Base-by-base conservation (phyloP, 139 green algal species). In the Edaphochlamys debaryana region DNA sequence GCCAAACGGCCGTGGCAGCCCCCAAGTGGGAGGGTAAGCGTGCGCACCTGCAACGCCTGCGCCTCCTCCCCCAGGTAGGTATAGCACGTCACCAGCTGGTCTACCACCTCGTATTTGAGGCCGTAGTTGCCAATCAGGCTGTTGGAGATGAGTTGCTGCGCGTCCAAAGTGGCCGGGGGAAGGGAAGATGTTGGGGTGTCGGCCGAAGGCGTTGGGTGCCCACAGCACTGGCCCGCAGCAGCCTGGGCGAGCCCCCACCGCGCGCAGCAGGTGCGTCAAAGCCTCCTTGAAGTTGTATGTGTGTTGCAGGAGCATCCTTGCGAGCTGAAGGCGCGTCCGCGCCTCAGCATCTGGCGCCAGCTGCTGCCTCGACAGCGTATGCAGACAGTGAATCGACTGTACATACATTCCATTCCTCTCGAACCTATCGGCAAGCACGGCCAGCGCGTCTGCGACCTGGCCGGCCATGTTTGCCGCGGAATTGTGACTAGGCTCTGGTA, bases 351-450 rank as follows among this genome's bases (percentile, higher is more conserved):
- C 76, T 4, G 86, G 81, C 37, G 86, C 40, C 70, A 84, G 41
- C 38, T 70, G 76, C 64, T 82, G 77, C 0, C 62, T 68, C 1
- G 85, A 34, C 6, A 85, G 54, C 11, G 81, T 81, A 20, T 80
- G 62, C n/a, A 86, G 67, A 41, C 77, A 86, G 36, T 90, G 84
- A 25, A 90, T 72, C 2, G 86, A 77, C 37, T 90, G 63, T 17
- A 90, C 63, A 3, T 62, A 69, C 19, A 74, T 70, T 3, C 80
- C 86, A 32, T 83, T 54, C 19, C 27, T n/a, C 22, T 67, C 74
- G 11, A 83, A 67, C 8, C 23, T 52, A 0, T 36, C 15, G 4
- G 77, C 81, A 9, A 90, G 38, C 13, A 76, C 6, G 4, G 74
- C 75, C 36, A 90, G 69, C 4, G 68, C 68, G 32, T 72, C 70